Evolutionary conservation across 257 asterid genomes (phyloP).

Genomic region (Gentiana dahurica): DNA sequence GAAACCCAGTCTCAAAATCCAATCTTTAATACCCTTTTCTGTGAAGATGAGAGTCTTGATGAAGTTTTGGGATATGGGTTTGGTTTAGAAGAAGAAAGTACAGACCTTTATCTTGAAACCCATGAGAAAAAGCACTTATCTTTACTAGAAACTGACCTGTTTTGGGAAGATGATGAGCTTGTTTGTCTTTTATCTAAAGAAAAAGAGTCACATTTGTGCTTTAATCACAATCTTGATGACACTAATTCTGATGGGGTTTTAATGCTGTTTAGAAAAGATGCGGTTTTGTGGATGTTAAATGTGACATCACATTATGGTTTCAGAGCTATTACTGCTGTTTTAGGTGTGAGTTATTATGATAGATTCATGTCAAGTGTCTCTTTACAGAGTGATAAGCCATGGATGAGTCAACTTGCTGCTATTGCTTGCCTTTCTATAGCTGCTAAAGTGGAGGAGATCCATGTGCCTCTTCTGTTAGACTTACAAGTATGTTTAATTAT

Average conservation of each 20-base stretch:
- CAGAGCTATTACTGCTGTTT: constrained; percentile 46
- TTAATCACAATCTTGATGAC: constrained; percentile 3
- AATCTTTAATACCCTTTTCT: constrained; percentile 60
- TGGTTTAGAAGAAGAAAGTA: constrained; percentile 19
- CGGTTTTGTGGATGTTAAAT: constrained; percentile 60
- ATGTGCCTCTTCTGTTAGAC: constrained; percentile 74
- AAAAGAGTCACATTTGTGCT: constrained; percentile 23
- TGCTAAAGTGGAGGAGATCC: constrained; percentile 91
- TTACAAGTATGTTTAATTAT: constrained; percentile 49
- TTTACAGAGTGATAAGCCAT: constrained; percentile 83
- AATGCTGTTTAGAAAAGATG: constrained; percentile 41
- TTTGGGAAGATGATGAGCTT: constrained; percentile 86
- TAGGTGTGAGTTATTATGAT: constrained; percentile 64
- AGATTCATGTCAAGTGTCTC: constrained; percentile 44
- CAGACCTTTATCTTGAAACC: constrained; percentile 5
- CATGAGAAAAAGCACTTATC: constrained; percentile 17
- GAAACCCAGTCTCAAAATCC: constrained; percentile 44
- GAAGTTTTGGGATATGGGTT: constrained; percentile 29
- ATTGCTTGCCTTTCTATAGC: constrained; percentile 96
- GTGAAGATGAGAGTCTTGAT: constrained; percentile 68
- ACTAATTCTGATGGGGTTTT: constrained; percentile 34
- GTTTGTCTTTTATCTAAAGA: constrained; percentile 44
- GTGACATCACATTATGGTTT: constrained; percentile 55
- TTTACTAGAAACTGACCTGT: constrained; percentile 51
- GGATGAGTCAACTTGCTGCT: constrained; percentile 89